Percentiles rank a stretch among this genome's conserved stretches.
phyloP scores from a whole-genome alignment of 2,329 filamentous ascomycete species.

The Stagonosporopsis chrysanthemi region DNA sequence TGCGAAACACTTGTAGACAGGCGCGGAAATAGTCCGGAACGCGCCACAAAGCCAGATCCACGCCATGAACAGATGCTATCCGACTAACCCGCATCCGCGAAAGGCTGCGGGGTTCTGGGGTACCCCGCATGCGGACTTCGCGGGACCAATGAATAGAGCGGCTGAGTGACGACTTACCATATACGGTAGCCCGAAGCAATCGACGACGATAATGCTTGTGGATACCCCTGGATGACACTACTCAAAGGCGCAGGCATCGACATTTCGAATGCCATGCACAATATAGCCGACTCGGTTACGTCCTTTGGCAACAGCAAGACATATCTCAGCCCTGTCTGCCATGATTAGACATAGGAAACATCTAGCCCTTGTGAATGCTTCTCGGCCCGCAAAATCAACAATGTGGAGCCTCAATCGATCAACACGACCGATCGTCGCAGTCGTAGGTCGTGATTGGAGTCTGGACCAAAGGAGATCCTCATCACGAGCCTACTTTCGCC shows the following conservation, averaged over 20 bases:
- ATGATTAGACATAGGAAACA: conserved; percentile 2
- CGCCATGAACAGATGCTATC: conserved; percentile 21
- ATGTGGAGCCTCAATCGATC: conserved; percentile 8
- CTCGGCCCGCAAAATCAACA: not conserved
- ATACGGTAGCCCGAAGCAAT: conserved; percentile 17
- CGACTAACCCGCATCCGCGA: conserved; percentile 23
- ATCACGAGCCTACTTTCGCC: not conserved
- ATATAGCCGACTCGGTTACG: conserved; percentile 18
- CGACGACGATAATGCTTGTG: conserved; percentile 7
- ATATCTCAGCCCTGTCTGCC: conserved; percentile 2
- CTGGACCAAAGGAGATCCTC: conserved; percentile 9
- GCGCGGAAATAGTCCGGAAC: conserved; percentile 19
- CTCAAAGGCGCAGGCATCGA: conserved; percentile 6
- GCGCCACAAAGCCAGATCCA: conserved; percentile 16
- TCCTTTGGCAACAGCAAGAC: not conserved
- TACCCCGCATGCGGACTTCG: conserved; percentile 25
- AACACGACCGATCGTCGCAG: not conserved
- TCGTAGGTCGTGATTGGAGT: not conserved
- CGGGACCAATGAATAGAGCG: conserved; percentile 6
- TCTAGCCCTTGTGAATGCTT: conserved; percentile 6
- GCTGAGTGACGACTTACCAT: conserved; percentile 16
- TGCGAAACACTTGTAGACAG: conserved; percentile 3
- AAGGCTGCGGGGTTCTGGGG: conserved; percentile 29
- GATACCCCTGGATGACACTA: not conserved
- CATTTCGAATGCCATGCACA: conserved; percentile 4